Evolutionary conservation across 192 early-diverging fungal species (phyloP).

Genomic region (Backusella psychrophila): DNA sequence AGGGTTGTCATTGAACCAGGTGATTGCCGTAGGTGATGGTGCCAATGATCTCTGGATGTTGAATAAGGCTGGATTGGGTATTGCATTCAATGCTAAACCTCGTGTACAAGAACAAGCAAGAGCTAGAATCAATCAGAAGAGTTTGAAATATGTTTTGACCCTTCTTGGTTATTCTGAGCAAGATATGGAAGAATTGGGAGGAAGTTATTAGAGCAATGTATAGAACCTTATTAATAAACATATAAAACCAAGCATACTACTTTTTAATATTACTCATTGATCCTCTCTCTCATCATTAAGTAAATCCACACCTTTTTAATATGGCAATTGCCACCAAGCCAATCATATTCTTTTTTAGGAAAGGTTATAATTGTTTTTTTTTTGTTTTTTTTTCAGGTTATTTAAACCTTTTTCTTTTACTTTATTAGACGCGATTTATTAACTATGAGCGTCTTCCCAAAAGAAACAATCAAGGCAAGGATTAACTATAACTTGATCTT

Average conservation of each 20-base stretch:
- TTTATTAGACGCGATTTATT: not conserved
- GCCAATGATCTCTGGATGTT: slow-evolving; percentile 98
- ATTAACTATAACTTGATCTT: not conserved
- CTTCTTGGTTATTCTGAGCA: slow-evolving; percentile 86
- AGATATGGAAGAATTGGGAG: slow-evolving; percentile 61
- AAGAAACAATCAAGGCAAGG: slow-evolving; percentile 54
- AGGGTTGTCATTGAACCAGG: slow-evolving; percentile 81
- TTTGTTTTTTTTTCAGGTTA: not conserved
- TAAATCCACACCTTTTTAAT: not conserved
- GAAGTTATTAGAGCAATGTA: slow-evolving; percentile 4
- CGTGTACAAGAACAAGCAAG: slow-evolving; percentile 83
- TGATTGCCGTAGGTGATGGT: slow-evolving; percentile 97
- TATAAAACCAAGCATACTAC: not conserved
- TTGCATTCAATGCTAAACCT: slow-evolving; percentile 98
- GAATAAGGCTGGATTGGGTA: slow-evolving; percentile 88
- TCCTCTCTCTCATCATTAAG: too few relatives aligned
- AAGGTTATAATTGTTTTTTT: not conserved
- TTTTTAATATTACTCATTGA: not conserved
- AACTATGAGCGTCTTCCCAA: slow-evolving; percentile 49
- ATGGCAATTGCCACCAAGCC: not conserved
- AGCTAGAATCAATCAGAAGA: slow-evolving; percentile 92
- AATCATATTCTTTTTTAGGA: not conserved
- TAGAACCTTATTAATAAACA: not conserved
- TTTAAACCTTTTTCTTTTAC: not conserved
- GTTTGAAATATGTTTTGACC: slow-evolving; percentile 85